These are phyloP conservation scores for Bjerkandera adusta DNA, from an alignment of 1,284 basidiomycete species.

Conservation along the genomic window DNA sequence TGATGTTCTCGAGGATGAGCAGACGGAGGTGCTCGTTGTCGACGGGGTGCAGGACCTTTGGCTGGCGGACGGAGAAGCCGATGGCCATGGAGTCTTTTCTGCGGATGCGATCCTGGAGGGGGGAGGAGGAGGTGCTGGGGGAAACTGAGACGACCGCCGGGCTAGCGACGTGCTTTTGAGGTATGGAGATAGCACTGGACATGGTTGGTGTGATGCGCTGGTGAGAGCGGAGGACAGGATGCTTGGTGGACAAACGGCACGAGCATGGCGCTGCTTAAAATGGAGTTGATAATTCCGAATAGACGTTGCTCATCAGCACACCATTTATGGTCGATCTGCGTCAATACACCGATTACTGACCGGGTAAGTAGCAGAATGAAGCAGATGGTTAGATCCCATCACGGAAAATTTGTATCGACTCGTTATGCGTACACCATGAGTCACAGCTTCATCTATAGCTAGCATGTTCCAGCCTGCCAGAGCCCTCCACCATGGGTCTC, in stretches of 20 bases:
- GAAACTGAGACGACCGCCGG: constrained; percentile 46
- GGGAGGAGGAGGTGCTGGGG: constrained; percentile 40
- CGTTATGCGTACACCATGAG: neutral
- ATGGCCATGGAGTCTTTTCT: constrained; percentile 23
- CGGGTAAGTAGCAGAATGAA: neutral
- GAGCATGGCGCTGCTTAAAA: constrained; percentile 1
- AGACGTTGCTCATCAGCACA: constrained; percentile 14
- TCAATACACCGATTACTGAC: neutral
- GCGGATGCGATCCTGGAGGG: constrained; percentile 47
- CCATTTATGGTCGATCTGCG: constrained; percentile 1
- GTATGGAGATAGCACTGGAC: constrained; percentile 41
- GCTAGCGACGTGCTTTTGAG: constrained; percentile 23
- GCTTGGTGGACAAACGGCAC: neutral
- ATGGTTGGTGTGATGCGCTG: constrained; percentile 25
- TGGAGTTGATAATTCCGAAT: constrained; percentile 13
- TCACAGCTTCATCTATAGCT: constrained; percentile 4
- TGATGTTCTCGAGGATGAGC: constrained; percentile 94
- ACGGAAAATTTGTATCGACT: neutral
- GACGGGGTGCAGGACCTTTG: constrained; percentile 72
- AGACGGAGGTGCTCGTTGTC: constrained; percentile 77
- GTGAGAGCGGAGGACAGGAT: constrained; percentile 2
- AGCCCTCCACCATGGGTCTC: constrained; percentile 51
- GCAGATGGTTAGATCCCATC: constrained; percentile 4
- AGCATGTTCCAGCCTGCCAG: neutral
- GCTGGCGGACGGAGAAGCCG: constrained; percentile 40